Base-by-base conservation (phyloP, 1,284 basidiomycete genomes). In the Abortiporus biennis region DNA sequence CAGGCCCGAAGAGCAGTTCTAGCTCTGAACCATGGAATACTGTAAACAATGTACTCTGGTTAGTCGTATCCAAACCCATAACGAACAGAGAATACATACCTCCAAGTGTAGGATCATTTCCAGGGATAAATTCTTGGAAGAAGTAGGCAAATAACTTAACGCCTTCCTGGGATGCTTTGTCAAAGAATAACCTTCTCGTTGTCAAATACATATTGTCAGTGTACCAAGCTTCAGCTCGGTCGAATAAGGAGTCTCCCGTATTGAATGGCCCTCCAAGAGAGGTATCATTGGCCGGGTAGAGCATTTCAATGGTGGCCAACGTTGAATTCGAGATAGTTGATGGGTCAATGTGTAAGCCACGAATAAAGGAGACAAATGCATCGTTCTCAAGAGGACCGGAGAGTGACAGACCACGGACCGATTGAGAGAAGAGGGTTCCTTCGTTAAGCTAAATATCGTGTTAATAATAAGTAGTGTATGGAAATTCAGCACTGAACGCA, bases 161-260 rank as follows among this genome's bases (percentile, higher is more conserved):
- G n/a, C 62, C 49, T 1, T 63, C 13, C 16, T 15, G 46, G 1
- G 75, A 65, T 0, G 68, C 75, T 27, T 68, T 62, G 23, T 71
- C 56, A 46, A 75, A 74, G 38, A 78, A 70, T 31, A 69, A 58
- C 32, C 76, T 61, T 27, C 75, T 56, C 0, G 73, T 62, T 0
- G 69, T 60, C 17, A 78, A 59, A 53, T 67, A 80, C 72, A 78
- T 78, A 40, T 68, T 62, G 46, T 74, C 74, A 0, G 71, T 73
- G 50, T 79, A 80, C 69, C 71, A 80, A 1, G 75, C 63, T 38
- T 60, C 68, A 0, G 66, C 71, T 40, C 78, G 58, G 49, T 80
- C 77, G 40, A 75, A 80, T 12, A 80, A 57, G 5, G 71, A 72
- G 51, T 80, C 76, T 0, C 76, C 76, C 0, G 75, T 79, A 44